Evolutionary conservation across 306 rosid genomes (phyloP).

Genomic region (Prunus mira): DNA sequence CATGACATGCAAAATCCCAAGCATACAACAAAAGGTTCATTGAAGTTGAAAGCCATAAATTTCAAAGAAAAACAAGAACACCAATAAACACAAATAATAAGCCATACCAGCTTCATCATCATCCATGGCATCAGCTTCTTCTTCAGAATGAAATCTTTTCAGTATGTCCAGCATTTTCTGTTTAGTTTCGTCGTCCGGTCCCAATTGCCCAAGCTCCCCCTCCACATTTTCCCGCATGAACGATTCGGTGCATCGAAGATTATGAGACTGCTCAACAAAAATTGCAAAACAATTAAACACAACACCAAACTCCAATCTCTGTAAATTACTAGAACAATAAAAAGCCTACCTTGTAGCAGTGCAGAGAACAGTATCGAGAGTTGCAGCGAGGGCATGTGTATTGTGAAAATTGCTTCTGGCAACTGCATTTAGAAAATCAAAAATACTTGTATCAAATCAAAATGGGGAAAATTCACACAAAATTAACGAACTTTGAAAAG

Average conservation of each 20-base stretch:
- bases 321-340: neutral
- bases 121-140: conserved; percentile 61
- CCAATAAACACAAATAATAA: conserved; percentile 11
- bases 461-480: neutral
- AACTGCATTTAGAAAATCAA: conserved; percentile 36
- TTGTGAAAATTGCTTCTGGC: conserved; percentile 91
- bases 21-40: neutral
- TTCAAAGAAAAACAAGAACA: neutral
- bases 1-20: neutral
- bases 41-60: neutral
- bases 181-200: conserved; percentile 57
- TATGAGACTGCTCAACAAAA: conserved; percentile 58
- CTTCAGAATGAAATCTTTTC: conserved; percentile 68
- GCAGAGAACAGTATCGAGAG: conserved; percentile 82
- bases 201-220: conserved; percentile 67
- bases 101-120: conserved; percentile 68
- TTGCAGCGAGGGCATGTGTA: conserved; percentile 97
- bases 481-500: neutral
- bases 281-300: conserved; percentile 6
- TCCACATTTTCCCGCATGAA: conserved; percentile 92
- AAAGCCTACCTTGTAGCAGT: conserved; percentile 65
- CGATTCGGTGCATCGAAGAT: conserved; percentile 79
- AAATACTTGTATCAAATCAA: neutral
- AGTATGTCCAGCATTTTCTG: conserved; percentile 74
- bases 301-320: neutral